Evolutionary conservation across 108 stramenopile species (phyloP).

Genomic region (Pseudonitzschia delicatissima): DNA sequence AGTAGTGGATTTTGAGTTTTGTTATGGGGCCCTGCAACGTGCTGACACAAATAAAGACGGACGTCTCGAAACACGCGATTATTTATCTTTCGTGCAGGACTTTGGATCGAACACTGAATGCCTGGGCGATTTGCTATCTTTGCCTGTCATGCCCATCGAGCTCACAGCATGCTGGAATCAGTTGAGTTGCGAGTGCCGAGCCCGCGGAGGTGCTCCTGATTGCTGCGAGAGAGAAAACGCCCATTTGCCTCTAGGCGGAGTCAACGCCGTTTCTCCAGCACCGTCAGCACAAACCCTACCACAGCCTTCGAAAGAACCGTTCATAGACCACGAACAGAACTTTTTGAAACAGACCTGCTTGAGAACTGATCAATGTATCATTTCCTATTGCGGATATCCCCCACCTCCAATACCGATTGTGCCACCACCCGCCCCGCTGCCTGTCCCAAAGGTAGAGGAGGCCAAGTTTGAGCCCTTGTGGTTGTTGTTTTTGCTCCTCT

Average conservation of each 20-base stretch:
- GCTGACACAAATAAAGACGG: conserved; percentile 18
- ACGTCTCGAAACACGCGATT: conserved; percentile 20
- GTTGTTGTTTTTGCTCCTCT: conserved; percentile 12
- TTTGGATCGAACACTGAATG: conserved; percentile 34
- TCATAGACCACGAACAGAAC: conserved; percentile 21
- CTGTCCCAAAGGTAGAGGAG: neutral
- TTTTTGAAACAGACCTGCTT: conserved; percentile 33
- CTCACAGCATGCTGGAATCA: conserved; percentile 29
- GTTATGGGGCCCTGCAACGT: conserved; percentile 20
- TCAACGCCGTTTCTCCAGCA: conserved; percentile 9
- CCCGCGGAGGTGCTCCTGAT: conserved; percentile 21
- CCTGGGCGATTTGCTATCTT: conserved; percentile 15
- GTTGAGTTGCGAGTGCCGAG: conserved; percentile 26
- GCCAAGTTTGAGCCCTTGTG: conserved; percentile 3
- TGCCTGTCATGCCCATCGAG: conserved; percentile 22
- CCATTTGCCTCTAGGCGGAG: conserved; percentile 29
- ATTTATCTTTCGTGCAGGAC: conserved; percentile 30
- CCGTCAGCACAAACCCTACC: neutral
- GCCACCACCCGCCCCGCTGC: conserved; percentile 4
- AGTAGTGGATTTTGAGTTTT: conserved; percentile 26
- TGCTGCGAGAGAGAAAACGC: conserved; percentile 29
- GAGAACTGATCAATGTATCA: conserved; percentile 35
- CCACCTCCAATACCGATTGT: conserved; percentile 15
- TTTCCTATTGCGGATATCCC: conserved; percentile 31
- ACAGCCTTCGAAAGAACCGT: conserved; percentile 6